Conservation (phyloP, 2,329 filamentous ascomycete species). For the Fusarium sp. region DNA sequence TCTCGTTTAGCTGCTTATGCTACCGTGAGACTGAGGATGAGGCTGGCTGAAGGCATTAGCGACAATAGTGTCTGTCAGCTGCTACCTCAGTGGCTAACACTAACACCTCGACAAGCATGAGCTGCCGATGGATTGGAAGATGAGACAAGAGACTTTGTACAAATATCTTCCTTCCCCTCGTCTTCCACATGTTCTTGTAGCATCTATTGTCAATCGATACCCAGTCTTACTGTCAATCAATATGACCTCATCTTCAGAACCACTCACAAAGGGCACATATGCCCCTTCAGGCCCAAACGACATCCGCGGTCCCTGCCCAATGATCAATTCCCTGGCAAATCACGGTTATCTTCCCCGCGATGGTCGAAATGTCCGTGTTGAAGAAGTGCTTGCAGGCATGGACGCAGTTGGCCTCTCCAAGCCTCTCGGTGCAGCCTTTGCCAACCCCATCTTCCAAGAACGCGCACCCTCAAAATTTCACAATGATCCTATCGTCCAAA, state of each 20-base stretch:
- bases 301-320: slow-evolving; percentile 38
- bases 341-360: slow-evolving; percentile 41
- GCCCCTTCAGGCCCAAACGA: slow-evolving; percentile 31
- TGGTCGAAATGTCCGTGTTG: slow-evolving; percentile 30
- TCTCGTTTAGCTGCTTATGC: not conserved
- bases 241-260: slow-evolving; percentile 18
- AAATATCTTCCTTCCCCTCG: not conserved
- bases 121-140: not conserved
- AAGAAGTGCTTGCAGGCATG: slow-evolving; percentile 33
- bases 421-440: slow-evolving; percentile 32
- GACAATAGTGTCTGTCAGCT: slow-evolving; percentile 6
- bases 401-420: slow-evolving; percentile 33
- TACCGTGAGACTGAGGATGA: slow-evolving; percentile 1
- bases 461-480: slow-evolving; percentile 13
- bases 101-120: not conserved
- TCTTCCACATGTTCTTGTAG: not conserved
- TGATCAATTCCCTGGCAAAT: slow-evolving; percentile 41
- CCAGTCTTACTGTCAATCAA: not conserved
- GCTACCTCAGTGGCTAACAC: slow-evolving; percentile 1
- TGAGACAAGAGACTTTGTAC: not conserved
- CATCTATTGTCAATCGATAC: not conserved
- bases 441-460: slow-evolving; percentile 40
- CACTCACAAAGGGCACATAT: slow-evolving; percentile 33
- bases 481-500: slow-evolving; percentile 1
- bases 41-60: slow-evolving; percentile 12